A percentile compares a stretch with the other conserved stretches of the same genome.
These are phyloP conservation scores for Iris pallida DNA, from an alignment of 116 monocot species.

Conservation along the genomic window DNA sequence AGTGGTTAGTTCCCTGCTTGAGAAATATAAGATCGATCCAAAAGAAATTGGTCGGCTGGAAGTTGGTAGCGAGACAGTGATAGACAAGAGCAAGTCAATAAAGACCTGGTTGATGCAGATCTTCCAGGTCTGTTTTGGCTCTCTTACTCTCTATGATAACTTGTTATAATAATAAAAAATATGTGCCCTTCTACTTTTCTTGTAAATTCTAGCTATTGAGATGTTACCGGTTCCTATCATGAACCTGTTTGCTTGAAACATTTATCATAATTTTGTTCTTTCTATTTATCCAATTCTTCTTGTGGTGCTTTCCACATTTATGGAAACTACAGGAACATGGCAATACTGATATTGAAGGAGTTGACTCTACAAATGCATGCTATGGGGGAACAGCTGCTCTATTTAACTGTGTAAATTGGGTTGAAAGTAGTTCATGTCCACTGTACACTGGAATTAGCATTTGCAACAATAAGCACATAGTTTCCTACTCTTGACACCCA, in stretches of 20 bases:
- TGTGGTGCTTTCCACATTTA: no score
- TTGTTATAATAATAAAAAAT: no score
- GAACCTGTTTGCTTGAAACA: no score
- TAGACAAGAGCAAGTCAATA: constrained; percentile 88
- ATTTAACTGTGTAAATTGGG: constrained; percentile 97
- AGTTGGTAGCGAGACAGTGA: constrained; percentile 4
- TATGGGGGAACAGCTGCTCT: constrained; percentile 98
- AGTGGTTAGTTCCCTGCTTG: neutral
- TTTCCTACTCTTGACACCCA: no score
- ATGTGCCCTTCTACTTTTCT: no score
- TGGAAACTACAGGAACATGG: constrained; percentile 61
- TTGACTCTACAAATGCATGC: constrained; percentile 98
- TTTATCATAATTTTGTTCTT: no score
- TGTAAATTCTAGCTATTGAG: no score
- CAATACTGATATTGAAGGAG: constrained; percentile 97
- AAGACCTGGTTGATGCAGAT: constrained; percentile 96
- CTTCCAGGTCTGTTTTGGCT: constrained; percentile 86
- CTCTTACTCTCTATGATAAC: no score
- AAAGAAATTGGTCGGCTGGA: neutral
- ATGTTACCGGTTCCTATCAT: no score
- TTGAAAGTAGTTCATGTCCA: constrained; percentile 92
- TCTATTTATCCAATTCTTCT: no score
- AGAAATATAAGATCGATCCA: constrained; percentile 5
- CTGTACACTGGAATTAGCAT: no score
- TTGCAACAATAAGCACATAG: no score